Percentiles rank a stretch among this genome's conserved stretches.
Evolutionary conservation across 202 grass and related monocot genomes (phyloP).

Genomic region (Digitaria exilis): DNA sequence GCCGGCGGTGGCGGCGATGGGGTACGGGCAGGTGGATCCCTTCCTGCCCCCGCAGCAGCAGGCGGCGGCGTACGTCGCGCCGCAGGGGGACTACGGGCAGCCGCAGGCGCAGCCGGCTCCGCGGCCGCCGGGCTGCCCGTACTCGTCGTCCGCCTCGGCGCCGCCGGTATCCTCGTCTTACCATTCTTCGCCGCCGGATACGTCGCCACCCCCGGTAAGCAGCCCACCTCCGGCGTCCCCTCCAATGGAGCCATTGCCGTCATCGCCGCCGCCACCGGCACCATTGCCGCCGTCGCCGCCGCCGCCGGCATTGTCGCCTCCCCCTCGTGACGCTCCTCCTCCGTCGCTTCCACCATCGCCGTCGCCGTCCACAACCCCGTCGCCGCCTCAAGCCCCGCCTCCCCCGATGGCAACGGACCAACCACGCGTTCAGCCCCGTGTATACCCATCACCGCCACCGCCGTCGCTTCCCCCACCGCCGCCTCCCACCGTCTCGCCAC

Average conservation of each 20-base stretch:
- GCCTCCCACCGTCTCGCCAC: slow-evolving; percentile 46
- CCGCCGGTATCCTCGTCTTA: slow-evolving; percentile 41
- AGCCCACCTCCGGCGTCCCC: slow-evolving; percentile 41
- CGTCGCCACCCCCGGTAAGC: slow-evolving; percentile 50
- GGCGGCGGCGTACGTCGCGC: slow-evolving; percentile 28
- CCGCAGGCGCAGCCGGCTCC: slow-evolving; percentile 34
- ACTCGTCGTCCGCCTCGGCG: slow-evolving; percentile 43
- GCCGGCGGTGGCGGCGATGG: slow-evolving; percentile 23
- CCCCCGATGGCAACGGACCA: slow-evolving; percentile 49
- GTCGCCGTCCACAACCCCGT: slow-evolving; percentile 30
- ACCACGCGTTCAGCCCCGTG: slow-evolving; percentile 46
- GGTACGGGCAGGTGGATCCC: slow-evolving; percentile 56
- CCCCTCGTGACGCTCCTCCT: slow-evolving; percentile 44
- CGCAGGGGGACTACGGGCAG: slow-evolving; percentile 38
- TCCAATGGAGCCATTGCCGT: slow-evolving; percentile 22
- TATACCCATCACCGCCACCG: slow-evolving; percentile 54
- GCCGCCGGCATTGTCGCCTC: slow-evolving; percentile 45
- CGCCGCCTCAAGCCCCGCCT: slow-evolving; percentile 42
- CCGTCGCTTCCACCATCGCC: slow-evolving; percentile 35
- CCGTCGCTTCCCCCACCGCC: slow-evolving; percentile 65
- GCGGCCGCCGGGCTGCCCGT: slow-evolving; percentile 47
- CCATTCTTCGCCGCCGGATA: slow-evolving; percentile 40
- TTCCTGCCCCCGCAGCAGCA: slow-evolving; percentile 51
- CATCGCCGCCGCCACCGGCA: not conserved
- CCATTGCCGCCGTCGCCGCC: slow-evolving; percentile 38